These are phyloP conservation scores for Cladophialophora immunda DNA, from an alignment of 2,329 filamentous ascomycete genomes.

Conservation along the genomic window DNA sequence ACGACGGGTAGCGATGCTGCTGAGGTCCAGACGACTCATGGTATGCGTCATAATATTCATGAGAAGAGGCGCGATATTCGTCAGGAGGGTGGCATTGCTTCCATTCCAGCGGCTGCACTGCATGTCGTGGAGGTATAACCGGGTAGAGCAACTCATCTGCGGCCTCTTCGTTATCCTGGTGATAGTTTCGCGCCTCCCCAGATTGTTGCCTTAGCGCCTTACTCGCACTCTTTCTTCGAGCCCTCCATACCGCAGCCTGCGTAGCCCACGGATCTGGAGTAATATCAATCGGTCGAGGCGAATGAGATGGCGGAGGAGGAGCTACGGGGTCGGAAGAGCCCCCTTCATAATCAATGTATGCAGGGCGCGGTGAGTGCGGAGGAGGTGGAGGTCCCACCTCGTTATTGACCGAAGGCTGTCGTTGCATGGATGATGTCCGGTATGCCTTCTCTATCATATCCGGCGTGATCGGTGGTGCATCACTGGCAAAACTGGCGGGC, in stretches of 20 bases:
- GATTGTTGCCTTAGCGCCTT: constrained; percentile 22
- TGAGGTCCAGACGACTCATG: neutral
- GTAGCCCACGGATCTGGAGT: constrained; percentile 34
- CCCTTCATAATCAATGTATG: constrained; percentile 33
- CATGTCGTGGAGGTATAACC: constrained; percentile 28
- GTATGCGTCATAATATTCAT: constrained; percentile 16
- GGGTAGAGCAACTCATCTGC: constrained; percentile 32
- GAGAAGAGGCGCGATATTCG: constrained; percentile 13
- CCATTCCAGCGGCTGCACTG: constrained; percentile 13
- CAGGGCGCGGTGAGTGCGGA: constrained; percentile 38
- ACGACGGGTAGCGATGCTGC: neutral
- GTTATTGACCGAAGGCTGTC: constrained; percentile 16
- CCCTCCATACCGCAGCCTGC: constrained; percentile 37
- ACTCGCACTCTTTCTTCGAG: constrained; percentile 29
- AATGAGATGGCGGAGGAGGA: constrained; percentile 41
- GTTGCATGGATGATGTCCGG: constrained; percentile 33
- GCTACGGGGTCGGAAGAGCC: constrained; percentile 23
- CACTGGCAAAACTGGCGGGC: constrained; percentile 31
- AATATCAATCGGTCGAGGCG: constrained; percentile 38
- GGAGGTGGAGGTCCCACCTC: constrained; percentile 35
- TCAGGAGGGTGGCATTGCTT: constrained; percentile 1
- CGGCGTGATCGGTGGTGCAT: constrained; percentile 38
- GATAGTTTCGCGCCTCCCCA: constrained; percentile 9
- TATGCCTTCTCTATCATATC: constrained; percentile 36
- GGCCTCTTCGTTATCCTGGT: constrained; percentile 16